Evolutionary conservation across 768 basidiomycete genomes (phyloP), one percentile per base, ranked within the genome.

Genomic region (Collybiopsis confluens): DNA sequence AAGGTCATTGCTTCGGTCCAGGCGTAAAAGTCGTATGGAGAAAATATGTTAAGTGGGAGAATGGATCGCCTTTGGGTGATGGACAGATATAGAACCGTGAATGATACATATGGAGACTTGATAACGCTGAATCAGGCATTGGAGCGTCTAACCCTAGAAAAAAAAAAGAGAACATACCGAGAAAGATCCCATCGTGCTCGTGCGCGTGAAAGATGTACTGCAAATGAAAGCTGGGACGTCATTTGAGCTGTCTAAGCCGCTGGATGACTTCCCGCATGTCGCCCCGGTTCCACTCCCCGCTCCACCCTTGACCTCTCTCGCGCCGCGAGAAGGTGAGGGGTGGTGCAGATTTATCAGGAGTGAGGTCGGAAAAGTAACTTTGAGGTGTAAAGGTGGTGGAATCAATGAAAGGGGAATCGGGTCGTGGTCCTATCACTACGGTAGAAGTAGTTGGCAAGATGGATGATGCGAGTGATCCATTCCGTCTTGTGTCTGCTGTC

Each of bases 211-310:
- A 6, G 13, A 33, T 33, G 13, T 33, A 33, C 30, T 16, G n/a
- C 6, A n/a, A 42, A 42, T 46, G 8, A 16, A 20, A 33, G 30
- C 6, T 6, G 13, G 6, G 13, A 33, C 13, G 30, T 54, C 46
- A 48, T 26, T 42, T 55, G n/a, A 55, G 33, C 45, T 38, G 23
- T 20, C 54, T 37, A 16, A 55, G 36, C 37, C 49, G 36, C 27
- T 47, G 37, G 41, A 55, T 55, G 27, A 55, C 45, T 15, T 55
- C 54, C 37, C 49, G 54, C 37, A 55, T 55, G 36, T 55, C 46
- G 11, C 47, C 37, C 10, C 45, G 24, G 45, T 56, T 56, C 55
- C 55, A 56, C 35, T 56, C 48, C n/a, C 55, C 55, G 28, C 48
- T 56, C 55, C 55, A 56, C 8, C 55, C 55, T 38, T 56, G 55